These are phyloP conservation scores for Guyanaporus albipodus DNA, from an alignment of 768 basidiomycete genomes.

Conservation along the genomic window DNA sequence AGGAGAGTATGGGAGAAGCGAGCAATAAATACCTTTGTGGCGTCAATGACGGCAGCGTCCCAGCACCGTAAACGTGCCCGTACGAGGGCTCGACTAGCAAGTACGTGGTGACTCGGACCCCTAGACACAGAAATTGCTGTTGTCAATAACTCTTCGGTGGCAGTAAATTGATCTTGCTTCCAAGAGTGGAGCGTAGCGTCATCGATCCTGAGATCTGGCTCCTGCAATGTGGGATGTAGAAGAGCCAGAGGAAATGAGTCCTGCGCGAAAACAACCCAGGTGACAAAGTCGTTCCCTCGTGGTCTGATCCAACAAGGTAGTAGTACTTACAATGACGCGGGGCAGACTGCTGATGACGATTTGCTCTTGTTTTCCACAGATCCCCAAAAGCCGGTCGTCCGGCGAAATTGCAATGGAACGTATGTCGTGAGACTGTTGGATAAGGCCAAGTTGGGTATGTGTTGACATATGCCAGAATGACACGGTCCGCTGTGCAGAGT, in stretches of 20 bases:
- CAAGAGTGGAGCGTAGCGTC: neutral
- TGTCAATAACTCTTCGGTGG: neutral
- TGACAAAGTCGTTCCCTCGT: too few species aligned
- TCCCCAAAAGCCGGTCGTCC: neutral
- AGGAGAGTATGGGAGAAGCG: neutral
- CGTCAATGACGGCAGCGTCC: neutral
- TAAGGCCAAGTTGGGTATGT: neutral
- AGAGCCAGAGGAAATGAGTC: neutral
- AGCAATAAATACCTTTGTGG: neutral
- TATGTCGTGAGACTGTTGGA: neutral
- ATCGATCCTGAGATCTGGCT: neutral
- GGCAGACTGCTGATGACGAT: neutral
- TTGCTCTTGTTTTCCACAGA: neutral
- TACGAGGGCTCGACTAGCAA: neutral
- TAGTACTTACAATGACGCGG: neutral
- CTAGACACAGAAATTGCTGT: neutral
- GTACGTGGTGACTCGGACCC: neutral
- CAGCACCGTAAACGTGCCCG: neutral
- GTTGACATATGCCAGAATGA: slow-evolving; percentile 1
- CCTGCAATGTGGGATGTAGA: neutral
- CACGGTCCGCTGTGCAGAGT: neutral
- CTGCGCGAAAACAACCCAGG: neutral
- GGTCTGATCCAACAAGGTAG: neutral
- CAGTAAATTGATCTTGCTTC: neutral
- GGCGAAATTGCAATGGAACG: neutral